Base-by-base conservation (phyloP, 2,329 filamentous ascomycete species). In the Parastagonospora nodorum region DNA sequence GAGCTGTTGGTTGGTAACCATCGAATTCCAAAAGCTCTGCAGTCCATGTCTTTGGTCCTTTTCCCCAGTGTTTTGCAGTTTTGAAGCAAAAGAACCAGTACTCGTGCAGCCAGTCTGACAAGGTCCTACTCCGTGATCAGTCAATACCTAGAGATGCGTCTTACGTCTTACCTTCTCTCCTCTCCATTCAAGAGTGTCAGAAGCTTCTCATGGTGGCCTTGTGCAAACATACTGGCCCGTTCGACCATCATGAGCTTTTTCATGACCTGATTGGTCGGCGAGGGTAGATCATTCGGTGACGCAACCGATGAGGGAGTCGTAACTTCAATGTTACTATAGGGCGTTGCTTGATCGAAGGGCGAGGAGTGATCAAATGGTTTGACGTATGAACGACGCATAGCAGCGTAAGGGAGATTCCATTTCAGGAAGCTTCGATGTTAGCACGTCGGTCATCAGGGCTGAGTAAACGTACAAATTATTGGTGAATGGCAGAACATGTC, bases 21-120 rank as follows among this genome's bases (percentile, higher is more conserved):
- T 40, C 30, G 35, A 56, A 56, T 5, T 52, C 45, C 12, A 68
- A 57, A 29, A 42, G 32, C 7, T 55, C 29, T 48, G 60, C 53
- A 40, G 63, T 71, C 68, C 68, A 58, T 10, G 27, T n/a, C 32
- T 4, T n/a, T 27, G 58, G 55, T 1, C 55, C 55, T 38, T 30
- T 46, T n/a, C 58, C 55, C 58, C 58, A 61, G 9, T 45, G 16
- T 35, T 61, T 61, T 12, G 55, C 45, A 43, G 55, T 54, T 33
- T 54, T 56, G 37, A 58, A 61, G 35, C 58, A 50, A 36, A 67
- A 72, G 27, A 66, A 57, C 69, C 68, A 73, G 42, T 68, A 72
- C 40, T 74, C 62, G 46, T 74, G 63, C 27, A 74, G 41, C 69
- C 70, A 74, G 3, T 51, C 46, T 8, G 51, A 55, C 42, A 61